Base-by-base conservation (phyloP, 345 rosid genomes). In the Camelina neglecta region DNA sequence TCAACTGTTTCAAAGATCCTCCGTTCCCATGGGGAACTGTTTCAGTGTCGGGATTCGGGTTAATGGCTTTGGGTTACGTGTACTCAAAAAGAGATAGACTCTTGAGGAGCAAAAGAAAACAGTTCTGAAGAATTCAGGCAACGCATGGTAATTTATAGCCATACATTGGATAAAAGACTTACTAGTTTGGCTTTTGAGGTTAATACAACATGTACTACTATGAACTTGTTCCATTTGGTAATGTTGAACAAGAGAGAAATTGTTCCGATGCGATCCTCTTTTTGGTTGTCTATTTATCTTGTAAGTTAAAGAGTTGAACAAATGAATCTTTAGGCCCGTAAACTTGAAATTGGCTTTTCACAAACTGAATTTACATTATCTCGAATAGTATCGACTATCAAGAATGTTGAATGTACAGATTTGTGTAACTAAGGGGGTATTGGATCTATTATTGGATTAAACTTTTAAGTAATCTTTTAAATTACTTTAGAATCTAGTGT, bases 1-100 rank as follows among this genome's bases (percentile, higher is more conserved):
- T 96, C 16, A 85, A 81, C 71, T 96, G 99, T 84, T 96, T 96
- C 81, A 82, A 86, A 89, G 99, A 96, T 67, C 97, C 99, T 11
- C 97, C 95, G 24, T 83, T 96, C 77, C 99, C 97, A 12, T 91
- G 98, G 99, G 83, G 81, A 47, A 51, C 93, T 18, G 81, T 86
- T 39, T 85, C 87, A 36, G 61, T 88, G 64, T 88, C 84, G 10
- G 93, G 62, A 1, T 81, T 84, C 20, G 85, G 81, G 50, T 82
- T 93, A 67, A 77, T 93, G 81, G 85, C 85, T 73, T 79, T 96
- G 35, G 77, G 65, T 65, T 91, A 86, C 65, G 83, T 81, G 57
- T 87, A 80, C 69, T 71, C 79, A 12, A 90, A 85, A 81, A 84
- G 93, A 16, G 93, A 87, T 67, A 83, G 75, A 65, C 87, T 92